These are phyloP conservation scores for Lachnellula willkommii DNA, from an alignment of 2,329 filamentous ascomycete genomes.

Conservation along the genomic window DNA sequence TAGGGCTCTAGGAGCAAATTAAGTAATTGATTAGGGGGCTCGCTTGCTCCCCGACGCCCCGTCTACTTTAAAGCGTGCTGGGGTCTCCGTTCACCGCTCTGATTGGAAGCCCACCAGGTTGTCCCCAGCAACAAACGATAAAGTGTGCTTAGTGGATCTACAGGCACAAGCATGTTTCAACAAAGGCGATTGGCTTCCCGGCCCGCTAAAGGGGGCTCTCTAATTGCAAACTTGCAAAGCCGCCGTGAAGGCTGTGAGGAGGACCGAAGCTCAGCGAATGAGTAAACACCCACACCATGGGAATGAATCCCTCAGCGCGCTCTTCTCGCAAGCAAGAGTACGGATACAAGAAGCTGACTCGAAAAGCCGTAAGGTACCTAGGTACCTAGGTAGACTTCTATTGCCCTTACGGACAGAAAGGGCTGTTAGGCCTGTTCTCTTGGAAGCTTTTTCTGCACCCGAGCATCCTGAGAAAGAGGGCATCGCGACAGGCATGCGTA, in stretches of 20 bases:
- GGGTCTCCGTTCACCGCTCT: background rate
- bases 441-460: no score
- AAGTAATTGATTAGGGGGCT: conserved; percentile 10
- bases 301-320: background rate
- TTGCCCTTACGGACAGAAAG: no score
- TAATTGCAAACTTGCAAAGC: background rate
- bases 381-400: no score
- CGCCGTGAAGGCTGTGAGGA: no score
- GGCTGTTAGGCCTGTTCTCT: no score
- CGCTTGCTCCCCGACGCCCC: conserved; percentile 3
- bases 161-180: background rate
- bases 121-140: background rate
- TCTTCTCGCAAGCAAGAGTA: background rate
- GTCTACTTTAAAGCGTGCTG: background rate
- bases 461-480: no score
- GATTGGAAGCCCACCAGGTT: background rate
- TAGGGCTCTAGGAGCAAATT: no score
- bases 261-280: no score
- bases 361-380: background rate
- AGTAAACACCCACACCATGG: no score
- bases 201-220: background rate
- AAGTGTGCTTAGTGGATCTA: background rate
- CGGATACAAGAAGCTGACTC: background rate
- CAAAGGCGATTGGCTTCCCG: background rate
- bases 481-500: no score